phyloP scores from a whole-genome alignment of 441 rosid species.

The Aquilaria agallochum region DNA sequence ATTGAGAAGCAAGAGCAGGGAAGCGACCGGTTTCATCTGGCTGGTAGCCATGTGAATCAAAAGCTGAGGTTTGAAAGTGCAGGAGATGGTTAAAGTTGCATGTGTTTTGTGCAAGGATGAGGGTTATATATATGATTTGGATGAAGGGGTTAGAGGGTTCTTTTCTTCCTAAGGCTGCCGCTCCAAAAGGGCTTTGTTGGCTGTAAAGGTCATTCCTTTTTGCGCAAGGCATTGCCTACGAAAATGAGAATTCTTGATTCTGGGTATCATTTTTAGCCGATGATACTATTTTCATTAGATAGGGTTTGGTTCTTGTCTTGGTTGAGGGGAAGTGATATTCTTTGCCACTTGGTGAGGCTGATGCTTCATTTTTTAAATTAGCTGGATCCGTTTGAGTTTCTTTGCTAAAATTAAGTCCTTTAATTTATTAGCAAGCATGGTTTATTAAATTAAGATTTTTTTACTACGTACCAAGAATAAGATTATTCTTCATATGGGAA shows the following conservation, averaged over 20 bases:
- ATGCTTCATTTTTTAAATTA: background rate
- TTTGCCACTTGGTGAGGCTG: slow-evolving; percentile 11
- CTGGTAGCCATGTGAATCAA: slow-evolving; percentile 37
- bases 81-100: slow-evolving; percentile 2
- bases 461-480: too few relatives aligned
- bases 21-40: slow-evolving; percentile 57
- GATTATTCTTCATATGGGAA: too few relatives aligned
- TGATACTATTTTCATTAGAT: background rate
- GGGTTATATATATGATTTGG: slow-evolving; percentile 20
- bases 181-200: slow-evolving; percentile 31
- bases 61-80: slow-evolving; percentile 11
- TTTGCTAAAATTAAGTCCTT: too few relatives aligned
- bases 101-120: slow-evolving; percentile 21
- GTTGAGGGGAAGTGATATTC: slow-evolving; percentile 20
- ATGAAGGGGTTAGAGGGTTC: slow-evolving; percentile 41
- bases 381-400: background rate
- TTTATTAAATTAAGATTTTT: too few relatives aligned
- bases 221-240: slow-evolving; percentile 42
- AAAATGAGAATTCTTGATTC: slow-evolving; percentile 29
- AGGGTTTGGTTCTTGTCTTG: background rate
- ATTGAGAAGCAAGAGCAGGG: slow-evolving; percentile 62
- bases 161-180: slow-evolving; percentile 70
- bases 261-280: slow-evolving; percentile 7
- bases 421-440: too few relatives aligned
- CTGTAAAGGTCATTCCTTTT: slow-evolving; percentile 59